Conservation (phyloP, 129 eudicot species). For the Silybum marianum region DNA sequence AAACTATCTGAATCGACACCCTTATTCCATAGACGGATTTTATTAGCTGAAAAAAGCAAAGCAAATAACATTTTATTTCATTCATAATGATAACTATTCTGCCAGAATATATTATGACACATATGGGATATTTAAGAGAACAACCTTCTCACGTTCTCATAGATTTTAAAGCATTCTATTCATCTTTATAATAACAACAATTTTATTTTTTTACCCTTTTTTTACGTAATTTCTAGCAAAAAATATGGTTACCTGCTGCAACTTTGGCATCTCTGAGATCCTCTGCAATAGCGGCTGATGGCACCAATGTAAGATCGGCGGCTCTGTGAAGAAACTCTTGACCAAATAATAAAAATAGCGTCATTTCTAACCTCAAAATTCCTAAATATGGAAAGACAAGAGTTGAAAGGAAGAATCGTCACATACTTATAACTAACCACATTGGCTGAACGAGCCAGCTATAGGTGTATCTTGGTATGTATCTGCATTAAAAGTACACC, state of each 20-base stretch:
- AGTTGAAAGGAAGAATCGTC: slow-evolving; percentile 12
- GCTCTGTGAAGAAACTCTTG: slow-evolving; percentile 97
- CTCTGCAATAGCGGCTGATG: slow-evolving; percentile 95
- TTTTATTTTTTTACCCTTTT: background rate
- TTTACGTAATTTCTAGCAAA: background rate
- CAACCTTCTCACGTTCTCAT: background rate
- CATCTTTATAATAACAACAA: too few species aligned
- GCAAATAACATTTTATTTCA: background rate
- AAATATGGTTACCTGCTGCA: slow-evolving; percentile 57
- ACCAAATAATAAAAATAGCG: background rate
- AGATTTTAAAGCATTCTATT: background rate
- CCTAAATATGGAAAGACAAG: background rate
- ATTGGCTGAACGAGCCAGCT: slow-evolving; percentile 96
- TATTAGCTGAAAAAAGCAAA: slow-evolving; percentile 56
- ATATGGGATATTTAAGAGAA: background rate
- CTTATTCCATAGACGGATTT: slow-evolving; percentile 95
- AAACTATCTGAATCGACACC: slow-evolving; percentile 99
- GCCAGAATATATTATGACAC: background rate
- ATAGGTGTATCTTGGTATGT: slow-evolving; percentile 94
- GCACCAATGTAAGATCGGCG: slow-evolving; percentile 96
- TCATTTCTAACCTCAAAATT: slow-evolving; percentile 3
- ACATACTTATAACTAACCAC: slow-evolving; percentile 97
- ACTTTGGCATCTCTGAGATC: slow-evolving; percentile 76
- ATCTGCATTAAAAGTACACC: slow-evolving; percentile 47
- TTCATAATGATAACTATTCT: background rate